A percentile compares a stretch with the other conserved stretches of the same genome.
Conservation (phyloP, 192 early-diverging fungal genomes). For the Paraglomus occultum region DNA sequence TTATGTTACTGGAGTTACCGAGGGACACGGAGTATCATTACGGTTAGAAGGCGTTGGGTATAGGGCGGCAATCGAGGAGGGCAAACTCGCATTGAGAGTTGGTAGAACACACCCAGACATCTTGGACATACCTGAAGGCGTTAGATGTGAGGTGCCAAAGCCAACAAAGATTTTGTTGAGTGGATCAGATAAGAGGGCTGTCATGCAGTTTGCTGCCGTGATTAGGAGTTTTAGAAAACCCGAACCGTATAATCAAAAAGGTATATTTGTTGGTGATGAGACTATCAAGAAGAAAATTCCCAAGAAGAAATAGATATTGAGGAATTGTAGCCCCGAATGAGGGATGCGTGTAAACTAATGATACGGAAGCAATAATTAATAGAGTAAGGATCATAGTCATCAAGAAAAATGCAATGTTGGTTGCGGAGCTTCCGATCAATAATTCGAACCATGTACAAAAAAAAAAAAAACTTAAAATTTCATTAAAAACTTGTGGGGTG, state of each 20-base stretch:
- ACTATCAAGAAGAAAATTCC: conserved; percentile 98
- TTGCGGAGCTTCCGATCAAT: too few species aligned
- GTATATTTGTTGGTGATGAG: conserved; percentile 97
- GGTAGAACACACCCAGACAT: conserved; percentile 85
- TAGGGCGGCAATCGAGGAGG: conserved; percentile 77
- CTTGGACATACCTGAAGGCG: conserved; percentile 75
- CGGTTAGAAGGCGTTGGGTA: conserved; percentile 93
- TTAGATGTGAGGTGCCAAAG: conserved; percentile 69
- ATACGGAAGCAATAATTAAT: too few species aligned
- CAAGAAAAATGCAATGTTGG: too few species aligned
- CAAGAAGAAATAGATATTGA: conserved; percentile 79
- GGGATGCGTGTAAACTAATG: background rate
- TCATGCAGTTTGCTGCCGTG: conserved; percentile 91
- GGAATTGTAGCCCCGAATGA: background rate
- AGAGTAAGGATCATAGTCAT: too few species aligned
- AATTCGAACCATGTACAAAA: too few species aligned
- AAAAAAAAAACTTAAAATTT: too few species aligned
- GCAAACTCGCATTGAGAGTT: conserved; percentile 73
- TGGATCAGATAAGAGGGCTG: conserved; percentile 72
- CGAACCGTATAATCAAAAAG: conserved; percentile 99
- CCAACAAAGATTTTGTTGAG: conserved; percentile 84
- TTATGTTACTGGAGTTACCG: conserved; percentile 84
- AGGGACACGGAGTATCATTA: conserved; percentile 82
- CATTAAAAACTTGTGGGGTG: too few species aligned
- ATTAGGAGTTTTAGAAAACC: conserved; percentile 89